phyloP scores from a whole-genome alignment of 148 eudicot genomes.

The Rhododendron henanense region DNA sequence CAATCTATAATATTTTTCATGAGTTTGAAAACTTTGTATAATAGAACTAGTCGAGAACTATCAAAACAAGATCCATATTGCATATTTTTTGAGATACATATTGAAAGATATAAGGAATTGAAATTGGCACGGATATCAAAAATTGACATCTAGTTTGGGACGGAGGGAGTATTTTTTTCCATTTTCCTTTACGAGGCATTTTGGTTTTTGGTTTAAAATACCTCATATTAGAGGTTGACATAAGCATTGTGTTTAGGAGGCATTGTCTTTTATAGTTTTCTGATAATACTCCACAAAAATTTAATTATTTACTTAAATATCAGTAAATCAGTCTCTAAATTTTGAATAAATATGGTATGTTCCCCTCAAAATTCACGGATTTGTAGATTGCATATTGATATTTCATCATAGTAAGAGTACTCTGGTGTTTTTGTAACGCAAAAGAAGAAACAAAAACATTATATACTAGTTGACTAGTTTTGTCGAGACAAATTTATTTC shows the following conservation, averaged over 20 bases:
- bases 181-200: neutral
- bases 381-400: neutral
- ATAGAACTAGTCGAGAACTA: no score
- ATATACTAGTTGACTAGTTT: neutral
- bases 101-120: no score
- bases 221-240: neutral
- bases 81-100: no score
- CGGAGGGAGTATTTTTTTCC: no score
- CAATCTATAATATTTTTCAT: no score
- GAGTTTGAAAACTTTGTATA: no score
- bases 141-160: no score
- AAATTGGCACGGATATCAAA: no score
- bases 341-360: neutral
- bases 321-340: neutral
- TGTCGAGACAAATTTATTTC: neutral
- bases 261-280: neutral
- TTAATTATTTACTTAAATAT: neutral
- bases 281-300: neutral
- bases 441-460: neutral
- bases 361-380: neutral
- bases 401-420: neutral
- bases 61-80: no score
- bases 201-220: neutral
- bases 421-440: neutral
- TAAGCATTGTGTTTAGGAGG: neutral